These are phyloP conservation scores for Bifiguratus adelaidae DNA, from an alignment of 192 early-diverging fungal species.

Conservation along the genomic window DNA sequence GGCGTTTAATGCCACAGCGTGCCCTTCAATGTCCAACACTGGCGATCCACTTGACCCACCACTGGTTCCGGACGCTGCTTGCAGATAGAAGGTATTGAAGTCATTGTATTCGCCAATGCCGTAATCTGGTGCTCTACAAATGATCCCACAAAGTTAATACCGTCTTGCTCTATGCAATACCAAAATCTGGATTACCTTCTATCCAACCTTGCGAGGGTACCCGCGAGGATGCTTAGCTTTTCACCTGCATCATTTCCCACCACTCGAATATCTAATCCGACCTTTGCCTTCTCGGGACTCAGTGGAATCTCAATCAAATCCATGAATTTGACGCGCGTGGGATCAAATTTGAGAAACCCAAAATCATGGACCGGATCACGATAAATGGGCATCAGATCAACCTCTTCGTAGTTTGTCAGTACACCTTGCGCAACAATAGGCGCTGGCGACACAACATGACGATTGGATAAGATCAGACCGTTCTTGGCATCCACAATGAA, in stretches of 20 bases:
- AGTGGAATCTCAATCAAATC: conserved; percentile 53
- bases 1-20: conserved; percentile 66
- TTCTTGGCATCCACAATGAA: conserved; percentile 66
- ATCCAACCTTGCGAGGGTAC: conserved; percentile 64
- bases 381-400: conserved; percentile 59
- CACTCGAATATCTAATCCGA: conserved; percentile 67
- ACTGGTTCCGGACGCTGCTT: conserved; percentile 61
- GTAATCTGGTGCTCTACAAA: conserved; percentile 50
- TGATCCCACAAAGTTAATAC: background rate
- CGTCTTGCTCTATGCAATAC: background rate
- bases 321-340: conserved; percentile 56
- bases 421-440: conserved; percentile 67
- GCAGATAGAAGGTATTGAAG: conserved; percentile 76
- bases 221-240: conserved; percentile 66
- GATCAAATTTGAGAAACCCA: conserved; percentile 72
- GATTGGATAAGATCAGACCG: conserved; percentile 69
- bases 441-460: conserved; percentile 65
- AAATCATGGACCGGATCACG: conserved; percentile 80
- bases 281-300: conserved; percentile 53
- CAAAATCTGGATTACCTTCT: conserved; percentile 20
- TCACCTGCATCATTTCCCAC: conserved; percentile 77
- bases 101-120: conserved; percentile 63
- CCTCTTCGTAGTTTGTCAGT: conserved; percentile 67
- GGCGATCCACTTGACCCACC: conserved; percentile 73
- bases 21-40: conserved; percentile 64